Conservation (phyloP, 257 asterid species). For the Rubia yunnanensis region DNA sequence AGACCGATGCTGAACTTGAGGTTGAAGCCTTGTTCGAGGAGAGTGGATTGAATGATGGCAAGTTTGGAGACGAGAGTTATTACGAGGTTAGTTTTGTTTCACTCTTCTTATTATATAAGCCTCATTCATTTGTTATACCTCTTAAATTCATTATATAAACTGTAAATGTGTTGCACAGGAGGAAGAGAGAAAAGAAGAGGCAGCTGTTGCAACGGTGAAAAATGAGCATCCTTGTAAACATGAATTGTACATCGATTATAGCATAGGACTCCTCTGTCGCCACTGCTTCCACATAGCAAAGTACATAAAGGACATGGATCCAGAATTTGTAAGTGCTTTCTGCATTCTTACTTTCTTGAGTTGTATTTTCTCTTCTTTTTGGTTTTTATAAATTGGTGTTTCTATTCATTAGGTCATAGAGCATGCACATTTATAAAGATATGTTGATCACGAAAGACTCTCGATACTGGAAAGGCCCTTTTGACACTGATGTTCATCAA, state of each 20-base stretch:
- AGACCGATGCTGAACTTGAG: constrained; percentile 28
- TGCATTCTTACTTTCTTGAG: background rate
- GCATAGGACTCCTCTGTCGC: background rate
- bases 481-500: constrained; percentile 41
- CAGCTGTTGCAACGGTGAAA: background rate
- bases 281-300: background rate
- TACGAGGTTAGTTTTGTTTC: background rate
- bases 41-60: background rate
- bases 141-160: no score
- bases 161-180: background rate
- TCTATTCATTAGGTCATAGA: constrained; percentile 20
- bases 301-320: background rate
- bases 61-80: no score
- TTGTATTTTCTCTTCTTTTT: background rate
- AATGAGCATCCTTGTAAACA: background rate
- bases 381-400: no score
- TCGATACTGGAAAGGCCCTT: constrained; percentile 48
- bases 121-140: background rate
- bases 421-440: background rate
- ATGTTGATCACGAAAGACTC: constrained; percentile 5
- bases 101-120: background rate
- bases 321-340: background rate
- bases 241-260: background rate
- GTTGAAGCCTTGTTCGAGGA: constrained; percentile 29
- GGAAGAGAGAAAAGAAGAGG: background rate